Conservation (phyloP, 2,329 filamentous ascomycete genomes). For the Phyllosticta ampelicida region DNA sequence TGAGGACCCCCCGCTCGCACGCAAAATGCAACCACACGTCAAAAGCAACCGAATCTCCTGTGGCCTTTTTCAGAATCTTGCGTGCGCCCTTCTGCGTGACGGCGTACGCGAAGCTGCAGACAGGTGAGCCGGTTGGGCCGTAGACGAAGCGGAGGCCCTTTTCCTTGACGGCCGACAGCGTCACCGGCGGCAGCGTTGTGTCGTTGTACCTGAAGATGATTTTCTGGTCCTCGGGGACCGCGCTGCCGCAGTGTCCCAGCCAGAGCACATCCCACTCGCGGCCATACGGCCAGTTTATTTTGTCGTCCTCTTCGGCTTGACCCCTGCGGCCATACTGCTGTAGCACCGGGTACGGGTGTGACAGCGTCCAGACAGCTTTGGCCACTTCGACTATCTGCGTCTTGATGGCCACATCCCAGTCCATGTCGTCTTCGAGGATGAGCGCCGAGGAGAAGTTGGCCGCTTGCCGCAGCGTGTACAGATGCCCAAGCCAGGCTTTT, state of each 20-base stretch:
- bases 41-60: background rate
- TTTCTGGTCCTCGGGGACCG: background rate
- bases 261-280: conserved; percentile 28
- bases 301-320: background rate
- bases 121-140: background rate
- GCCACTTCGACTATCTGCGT: conserved; percentile 13
- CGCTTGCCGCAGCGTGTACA: conserved; percentile 6
- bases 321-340: background rate
- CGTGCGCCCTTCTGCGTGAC: background rate
- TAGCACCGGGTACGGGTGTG: background rate
- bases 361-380: conserved; percentile 9
- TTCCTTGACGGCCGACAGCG: background rate
- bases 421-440: conserved; percentile 15
- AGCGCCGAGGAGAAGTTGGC: conserved; percentile 11
- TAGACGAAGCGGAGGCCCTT: background rate
- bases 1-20: background rate
- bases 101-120: conserved; percentile 11
- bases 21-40: conserved; percentile 11
- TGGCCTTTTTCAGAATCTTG: background rate
- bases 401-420: conserved; percentile 15
- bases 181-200: conserved; percentile 4
- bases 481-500: conserved; percentile 5
- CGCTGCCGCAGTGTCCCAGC: conserved; percentile 24
- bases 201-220: conserved; percentile 6
- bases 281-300: conserved; percentile 17